A percentile compares a stretch with the other conserved stretches of the same genome.
These are phyloP conservation scores for Penicillium sp. DNA, from an alignment of 2,329 filamentous ascomycete species.

Conservation along the genomic window DNA sequence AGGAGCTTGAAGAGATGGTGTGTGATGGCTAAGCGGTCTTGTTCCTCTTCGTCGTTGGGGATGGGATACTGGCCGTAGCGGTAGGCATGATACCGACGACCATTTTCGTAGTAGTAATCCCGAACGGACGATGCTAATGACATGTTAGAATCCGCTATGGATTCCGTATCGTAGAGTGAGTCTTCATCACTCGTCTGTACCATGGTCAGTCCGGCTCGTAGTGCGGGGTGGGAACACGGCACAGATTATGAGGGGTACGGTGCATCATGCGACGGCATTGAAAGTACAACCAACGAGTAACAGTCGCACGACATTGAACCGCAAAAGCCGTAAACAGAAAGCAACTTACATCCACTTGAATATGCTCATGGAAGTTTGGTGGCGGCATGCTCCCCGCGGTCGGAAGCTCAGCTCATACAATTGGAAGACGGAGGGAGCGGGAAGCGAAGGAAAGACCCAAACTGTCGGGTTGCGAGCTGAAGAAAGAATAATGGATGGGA, in stretches of 20 bases:
- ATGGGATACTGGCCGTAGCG: constrained; percentile 48
- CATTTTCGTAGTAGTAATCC: constrained; percentile 48
- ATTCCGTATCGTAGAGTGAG: constrained; percentile 36
- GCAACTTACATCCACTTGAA: constrained; percentile 41
- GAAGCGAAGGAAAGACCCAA: constrained; percentile 10
- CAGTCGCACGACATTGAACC: neutral
- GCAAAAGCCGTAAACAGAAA: neutral
- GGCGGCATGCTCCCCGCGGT: constrained; percentile 30
- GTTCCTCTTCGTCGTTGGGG: constrained; percentile 52
- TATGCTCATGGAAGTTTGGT: constrained; percentile 36
- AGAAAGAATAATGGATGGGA: constrained; percentile 2
- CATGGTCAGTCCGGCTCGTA: constrained; percentile 10
- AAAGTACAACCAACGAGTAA: neutral
- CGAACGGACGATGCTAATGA: constrained; percentile 46
- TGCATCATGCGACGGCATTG: neutral
- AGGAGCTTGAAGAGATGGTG: constrained; percentile 47
- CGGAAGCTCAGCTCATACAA: constrained; percentile 9
- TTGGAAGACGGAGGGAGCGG: constrained; percentile 1
- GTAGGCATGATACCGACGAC: constrained; percentile 50
- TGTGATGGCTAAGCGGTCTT: constrained; percentile 47
- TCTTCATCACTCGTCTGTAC: constrained; percentile 42
- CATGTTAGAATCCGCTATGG: constrained; percentile 46
- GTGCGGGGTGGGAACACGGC: neutral
- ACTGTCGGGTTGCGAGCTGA: constrained; percentile 14
- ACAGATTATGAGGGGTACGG: constrained; percentile 3